Evolutionary conservation across 2,329 filamentous ascomycete genomes (phyloP).

Genomic region (Chalaropsis ovoidea): DNA sequence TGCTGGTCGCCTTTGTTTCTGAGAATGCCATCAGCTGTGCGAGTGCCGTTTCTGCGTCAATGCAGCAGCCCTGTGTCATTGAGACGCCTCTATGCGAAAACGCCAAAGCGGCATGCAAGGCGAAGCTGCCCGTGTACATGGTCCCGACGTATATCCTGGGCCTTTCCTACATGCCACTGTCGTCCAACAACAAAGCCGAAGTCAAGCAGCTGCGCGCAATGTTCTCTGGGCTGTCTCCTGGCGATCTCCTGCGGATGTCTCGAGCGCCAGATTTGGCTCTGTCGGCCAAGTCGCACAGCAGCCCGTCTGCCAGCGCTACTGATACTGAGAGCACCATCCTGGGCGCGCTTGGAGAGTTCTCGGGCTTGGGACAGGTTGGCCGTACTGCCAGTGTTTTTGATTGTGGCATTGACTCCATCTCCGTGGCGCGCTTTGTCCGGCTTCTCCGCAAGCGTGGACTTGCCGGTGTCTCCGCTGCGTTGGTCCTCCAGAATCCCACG

Average conservation of each 20-base stretch:
- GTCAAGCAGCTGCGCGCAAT: slow-evolving; percentile 56
- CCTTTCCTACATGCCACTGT: slow-evolving; percentile 64
- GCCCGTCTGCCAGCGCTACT: background rate
- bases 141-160: slow-evolving; percentile 74
- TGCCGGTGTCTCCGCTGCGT: slow-evolving; percentile 48
- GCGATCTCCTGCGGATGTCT: slow-evolving; percentile 40
- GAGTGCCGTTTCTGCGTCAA: background rate
- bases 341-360: slow-evolving; percentile 44
- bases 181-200: slow-evolving; percentile 83
- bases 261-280: slow-evolving; percentile 27
- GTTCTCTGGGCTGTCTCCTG: slow-evolving; percentile 51
- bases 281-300: slow-evolving; percentile 30
- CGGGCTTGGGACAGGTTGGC: slow-evolving; percentile 38
- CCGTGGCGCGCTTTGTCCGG: slow-evolving; percentile 59
- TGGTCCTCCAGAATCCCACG: slow-evolving; percentile 54
- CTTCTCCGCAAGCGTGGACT: slow-evolving; percentile 56
- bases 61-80: slow-evolving; percentile 23
- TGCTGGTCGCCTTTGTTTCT: slow-evolving; percentile 66
- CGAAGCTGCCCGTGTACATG: slow-evolving; percentile 74
- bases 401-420: slow-evolving; percentile 79
- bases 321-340: slow-evolving; percentile 37
- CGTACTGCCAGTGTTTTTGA: slow-evolving; percentile 65
- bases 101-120: slow-evolving; percentile 54
- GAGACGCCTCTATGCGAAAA: background rate
- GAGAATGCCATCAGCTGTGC: background rate